Evolutionary conservation across 2,329 filamentous ascomycete species (phyloP).

Genomic region (Ampelomyces quisqualis): DNA sequence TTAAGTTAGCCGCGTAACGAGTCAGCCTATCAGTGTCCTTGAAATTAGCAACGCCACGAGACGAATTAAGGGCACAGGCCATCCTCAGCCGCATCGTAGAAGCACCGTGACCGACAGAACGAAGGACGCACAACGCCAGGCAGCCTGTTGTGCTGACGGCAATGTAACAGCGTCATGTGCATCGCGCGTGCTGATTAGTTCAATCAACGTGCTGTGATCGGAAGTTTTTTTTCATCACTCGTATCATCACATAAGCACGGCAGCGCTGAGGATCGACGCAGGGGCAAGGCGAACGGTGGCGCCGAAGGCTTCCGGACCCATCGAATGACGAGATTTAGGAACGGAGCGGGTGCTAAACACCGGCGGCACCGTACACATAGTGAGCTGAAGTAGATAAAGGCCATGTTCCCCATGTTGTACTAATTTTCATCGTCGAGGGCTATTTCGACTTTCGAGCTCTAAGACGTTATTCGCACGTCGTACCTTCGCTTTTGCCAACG

Average conservation of each 20-base stretch:
- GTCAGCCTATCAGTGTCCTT: too few species aligned
- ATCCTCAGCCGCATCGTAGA: too few species aligned
- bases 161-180: conserved; percentile 6
- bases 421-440: too few species aligned
- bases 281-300: conserved; percentile 4
- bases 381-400: conserved; percentile 2
- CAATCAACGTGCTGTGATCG: background rate
- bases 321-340: conserved; percentile 9
- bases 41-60: too few species aligned
- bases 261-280: conserved; percentile 7
- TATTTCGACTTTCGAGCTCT: background rate
- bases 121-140: too few species aligned
- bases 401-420: background rate
- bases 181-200: background rate
- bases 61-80: too few species aligned
- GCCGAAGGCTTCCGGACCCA: conserved; percentile 8
- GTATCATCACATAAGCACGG: conserved; percentile 6
- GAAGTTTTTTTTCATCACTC: conserved; percentile 2
- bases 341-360: conserved; percentile 5
- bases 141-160: background rate
- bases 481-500: background rate
- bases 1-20: too few species aligned
- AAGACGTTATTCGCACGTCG: conserved; percentile 1
- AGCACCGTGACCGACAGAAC: too few species aligned
- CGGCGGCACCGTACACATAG: conserved; percentile 7